phyloP scores from a whole-genome alignment of 2,329 filamentous ascomycete species.

The Penicillium sp. region DNA sequence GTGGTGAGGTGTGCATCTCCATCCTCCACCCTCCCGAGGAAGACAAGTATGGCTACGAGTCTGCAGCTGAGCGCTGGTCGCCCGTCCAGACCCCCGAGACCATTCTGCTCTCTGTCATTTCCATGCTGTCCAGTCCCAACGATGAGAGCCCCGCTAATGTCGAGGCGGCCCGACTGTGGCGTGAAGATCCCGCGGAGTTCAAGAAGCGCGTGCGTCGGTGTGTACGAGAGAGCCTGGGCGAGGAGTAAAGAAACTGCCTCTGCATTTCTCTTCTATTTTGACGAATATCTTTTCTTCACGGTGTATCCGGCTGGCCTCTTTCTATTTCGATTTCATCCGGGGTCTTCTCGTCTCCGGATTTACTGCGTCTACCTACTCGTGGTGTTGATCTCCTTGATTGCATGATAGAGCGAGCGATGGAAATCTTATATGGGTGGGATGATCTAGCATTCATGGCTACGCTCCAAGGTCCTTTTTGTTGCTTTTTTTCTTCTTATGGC shows the following conservation, averaged over 20 bases:
- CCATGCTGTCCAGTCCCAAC: constrained; percentile 87
- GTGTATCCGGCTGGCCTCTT: constrained; percentile 11
- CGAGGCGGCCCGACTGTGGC: constrained; percentile 83
- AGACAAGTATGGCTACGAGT: constrained; percentile 91
- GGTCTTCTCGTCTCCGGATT: neutral
- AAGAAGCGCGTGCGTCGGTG: constrained; percentile 72
- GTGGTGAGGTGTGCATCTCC: constrained; percentile 89
- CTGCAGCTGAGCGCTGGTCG: constrained; percentile 84
- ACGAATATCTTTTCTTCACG: constrained; percentile 18
- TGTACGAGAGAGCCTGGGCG: constrained; percentile 76
- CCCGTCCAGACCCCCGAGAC: constrained; percentile 95
- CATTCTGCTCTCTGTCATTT: constrained; percentile 87
- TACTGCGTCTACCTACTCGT: constrained; percentile 3
- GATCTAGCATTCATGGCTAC: constrained; percentile 9
- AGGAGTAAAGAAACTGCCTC: constrained; percentile 48
- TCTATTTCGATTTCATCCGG: constrained; percentile 8
- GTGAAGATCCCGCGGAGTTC: constrained; percentile 77
- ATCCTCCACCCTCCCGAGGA: constrained; percentile 95
- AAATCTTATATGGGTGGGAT: constrained; percentile 3
- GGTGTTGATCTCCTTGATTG: constrained; percentile 17
- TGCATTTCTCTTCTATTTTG: neutral
- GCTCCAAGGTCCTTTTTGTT: constrained; percentile 2
- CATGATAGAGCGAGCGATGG: constrained; percentile 22
- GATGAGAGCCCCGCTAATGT: constrained; percentile 94
- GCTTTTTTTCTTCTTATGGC: constrained; percentile 5